Evolutionary conservation across 2,329 filamentous ascomycete species (phyloP).

Genomic region (Colletotrichum sp.): DNA sequence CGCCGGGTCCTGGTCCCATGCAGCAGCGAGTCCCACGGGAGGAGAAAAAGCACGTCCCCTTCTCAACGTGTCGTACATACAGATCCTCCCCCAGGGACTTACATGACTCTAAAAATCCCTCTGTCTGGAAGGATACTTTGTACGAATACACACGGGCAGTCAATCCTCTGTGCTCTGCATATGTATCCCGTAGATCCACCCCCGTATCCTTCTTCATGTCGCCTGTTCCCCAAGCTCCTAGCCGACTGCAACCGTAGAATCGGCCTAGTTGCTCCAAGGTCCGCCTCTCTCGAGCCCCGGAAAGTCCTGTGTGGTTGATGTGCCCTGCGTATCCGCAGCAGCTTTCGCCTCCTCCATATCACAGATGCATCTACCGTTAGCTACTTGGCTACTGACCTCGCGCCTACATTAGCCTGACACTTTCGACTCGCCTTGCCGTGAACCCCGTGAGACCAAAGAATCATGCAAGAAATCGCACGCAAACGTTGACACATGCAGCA

Average conservation of each 20-base stretch:
- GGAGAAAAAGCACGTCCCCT: background rate
- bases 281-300: background rate
- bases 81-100: background rate
- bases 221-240: background rate
- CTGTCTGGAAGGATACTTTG: background rate
- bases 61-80: background rate
- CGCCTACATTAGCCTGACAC: constrained; percentile 6
- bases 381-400: background rate
- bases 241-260: background rate
- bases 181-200: constrained; percentile 10
- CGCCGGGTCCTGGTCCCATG: background rate
- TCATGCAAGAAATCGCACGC: background rate
- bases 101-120: background rate
- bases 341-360: background rate
- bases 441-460: background rate
- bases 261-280: background rate
- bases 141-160: background rate
- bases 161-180: background rate
- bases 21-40: background rate
- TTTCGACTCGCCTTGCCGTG: background rate
- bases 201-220: constrained; percentile 5
- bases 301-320: background rate
- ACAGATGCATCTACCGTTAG: background rate
- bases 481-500: background rate
- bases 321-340: background rate